Evolutionary conservation across 2,329 filamentous ascomycete species (phyloP).

Genomic region (Keithomyces neogunnii): DNA sequence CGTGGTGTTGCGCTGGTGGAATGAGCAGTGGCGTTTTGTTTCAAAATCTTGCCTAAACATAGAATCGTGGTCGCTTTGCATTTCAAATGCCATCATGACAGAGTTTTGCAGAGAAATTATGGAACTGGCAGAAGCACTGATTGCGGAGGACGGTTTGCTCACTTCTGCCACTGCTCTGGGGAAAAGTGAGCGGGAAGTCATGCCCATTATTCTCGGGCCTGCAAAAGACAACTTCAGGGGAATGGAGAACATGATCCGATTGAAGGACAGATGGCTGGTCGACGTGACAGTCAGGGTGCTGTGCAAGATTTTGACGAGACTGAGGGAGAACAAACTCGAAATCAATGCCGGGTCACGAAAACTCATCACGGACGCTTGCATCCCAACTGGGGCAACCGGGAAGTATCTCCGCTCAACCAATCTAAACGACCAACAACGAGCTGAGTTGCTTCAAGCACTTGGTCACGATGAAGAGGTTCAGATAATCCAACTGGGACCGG

Average conservation of each 20-base stretch:
- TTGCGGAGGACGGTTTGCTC: slow-evolving; percentile 79
- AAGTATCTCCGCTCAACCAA: slow-evolving; percentile 64
- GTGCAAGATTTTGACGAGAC: slow-evolving; percentile 70
- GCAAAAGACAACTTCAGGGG: slow-evolving; percentile 46
- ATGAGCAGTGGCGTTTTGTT: slow-evolving; percentile 71
- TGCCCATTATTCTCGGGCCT: slow-evolving; percentile 30
- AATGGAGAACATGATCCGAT: slow-evolving; percentile 80
- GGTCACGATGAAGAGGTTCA: slow-evolving; percentile 49
- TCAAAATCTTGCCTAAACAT: slow-evolving; percentile 75
- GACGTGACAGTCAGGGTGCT: slow-evolving; percentile 75
- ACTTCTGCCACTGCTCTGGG: slow-evolving; percentile 48
- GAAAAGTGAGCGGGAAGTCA: slow-evolving; percentile 28
- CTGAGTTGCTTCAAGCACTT: slow-evolving; percentile 62
- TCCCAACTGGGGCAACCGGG: slow-evolving; percentile 44
- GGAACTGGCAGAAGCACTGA: slow-evolving; percentile 79
- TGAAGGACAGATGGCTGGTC: slow-evolving; percentile 81
- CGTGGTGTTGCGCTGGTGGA: slow-evolving; percentile 73
- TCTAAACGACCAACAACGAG: slow-evolving; percentile 72
- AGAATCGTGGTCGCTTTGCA: slow-evolving; percentile 70
- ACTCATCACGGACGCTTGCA: slow-evolving; percentile 59
- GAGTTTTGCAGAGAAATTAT: slow-evolving; percentile 93
- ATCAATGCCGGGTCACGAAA: slow-evolving; percentile 52
- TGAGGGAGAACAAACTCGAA: slow-evolving; percentile 70
- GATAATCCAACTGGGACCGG: slow-evolving; percentile 32
- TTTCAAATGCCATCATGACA: slow-evolving; percentile 73